Base-by-base conservation (phyloP, 23 red algal species). In the Pyropia haitanensis region DNA sequence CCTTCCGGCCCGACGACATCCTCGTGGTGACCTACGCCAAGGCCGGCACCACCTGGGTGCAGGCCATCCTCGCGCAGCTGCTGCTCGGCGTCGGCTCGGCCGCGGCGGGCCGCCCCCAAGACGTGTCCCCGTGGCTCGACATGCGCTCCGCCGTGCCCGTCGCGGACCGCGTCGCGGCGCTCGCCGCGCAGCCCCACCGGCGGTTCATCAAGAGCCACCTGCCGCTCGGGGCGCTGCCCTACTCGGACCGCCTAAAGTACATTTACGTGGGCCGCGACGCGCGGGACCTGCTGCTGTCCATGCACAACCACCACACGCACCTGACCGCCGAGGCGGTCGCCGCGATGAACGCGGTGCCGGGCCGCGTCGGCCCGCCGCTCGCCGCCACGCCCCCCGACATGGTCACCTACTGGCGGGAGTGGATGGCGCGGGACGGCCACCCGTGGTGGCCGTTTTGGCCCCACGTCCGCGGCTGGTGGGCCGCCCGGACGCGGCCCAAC, bases 1-100 rank as follows among this genome's bases (percentile, higher is more conserved):
- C 19, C 21, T 1, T 58, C 69, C 20, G 23, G 51, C 2, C 28
- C 29, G 69, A 58, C 16, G 69, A 73, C 69, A 3, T 73, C 23
- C 1, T 73, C 6, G 34, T 73, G 5, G 53, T 34, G 4, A 52
- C 69, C 3, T 52, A 52, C 34, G 24, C 69, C 51, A 52, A 73
- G 50, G 69, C 69, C 7, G 55, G 50, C 15, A 52, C 69, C 49
- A 73, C 53, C 25, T 58, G 55, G 55, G 25, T 58, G 55, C 55
- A 58, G 55, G 21, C 19, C 21, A 58, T 58, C 19, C 19, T 58
- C 19, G 19, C 55, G 7, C 55, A 58, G 55, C 55, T 58, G 21
- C 25, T 58, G 15, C 25, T 58, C 6, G 25, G 25, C 55, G 55
- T 27, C 55, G 55, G 55, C 25, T 9, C 25, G 2, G 1, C 19